A percentile compares a stretch with the other conserved stretches of the same genome.
Conservation (phyloP, 805 yeast species). For the Yamadazyma ubonensis region DNA sequence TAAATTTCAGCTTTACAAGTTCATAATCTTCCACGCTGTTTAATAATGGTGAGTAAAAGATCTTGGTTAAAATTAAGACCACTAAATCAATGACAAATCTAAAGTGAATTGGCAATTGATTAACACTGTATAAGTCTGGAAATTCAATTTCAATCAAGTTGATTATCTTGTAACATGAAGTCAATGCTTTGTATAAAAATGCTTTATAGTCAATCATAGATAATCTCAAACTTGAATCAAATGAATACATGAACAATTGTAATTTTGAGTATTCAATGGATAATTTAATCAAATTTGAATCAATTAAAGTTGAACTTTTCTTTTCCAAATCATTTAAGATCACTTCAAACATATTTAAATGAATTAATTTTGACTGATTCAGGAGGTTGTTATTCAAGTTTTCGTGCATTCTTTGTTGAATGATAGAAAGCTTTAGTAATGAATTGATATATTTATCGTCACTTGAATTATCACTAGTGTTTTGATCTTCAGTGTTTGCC, state of each 20-base stretch:
- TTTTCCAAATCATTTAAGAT: slow-evolving; percentile 32
- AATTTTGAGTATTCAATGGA: slow-evolving; percentile 38
- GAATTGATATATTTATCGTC: slow-evolving; percentile 26
- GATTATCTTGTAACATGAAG: slow-evolving; percentile 29
- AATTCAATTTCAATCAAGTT: slow-evolving; percentile 22
- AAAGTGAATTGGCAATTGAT: slow-evolving; percentile 41
- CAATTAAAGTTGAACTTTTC: slow-evolving; percentile 18
- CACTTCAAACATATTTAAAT: slow-evolving; percentile 43
- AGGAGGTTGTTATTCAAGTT: slow-evolving; percentile 27
- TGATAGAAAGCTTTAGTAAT: slow-evolving; percentile 30
- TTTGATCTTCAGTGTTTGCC: slow-evolving; percentile 22
- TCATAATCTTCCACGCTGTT: slow-evolving; percentile 24
- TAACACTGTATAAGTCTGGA: slow-evolving; percentile 20
- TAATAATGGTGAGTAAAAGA: slow-evolving; percentile 32
- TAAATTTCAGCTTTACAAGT: slow-evolving; percentile 24
- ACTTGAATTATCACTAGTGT: slow-evolving; percentile 8
- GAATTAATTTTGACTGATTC: slow-evolving; percentile 32
- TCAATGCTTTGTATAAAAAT: slow-evolving; percentile 26
- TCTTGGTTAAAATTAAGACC: slow-evolving; percentile 29
- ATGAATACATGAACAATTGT: slow-evolving; percentile 37
- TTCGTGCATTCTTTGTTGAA: slow-evolving; percentile 41
- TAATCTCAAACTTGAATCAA: slow-evolving; percentile 25
- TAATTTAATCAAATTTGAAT: slow-evolving; percentile 26
- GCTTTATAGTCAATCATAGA: slow-evolving; percentile 27
- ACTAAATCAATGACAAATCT: slow-evolving; percentile 38